Percentiles rank a stretch among this genome's conserved stretches.
These are phyloP conservation scores for Picea sitchensis DNA, from an alignment of 75 land plant genomes.

Conservation along the genomic window DNA sequence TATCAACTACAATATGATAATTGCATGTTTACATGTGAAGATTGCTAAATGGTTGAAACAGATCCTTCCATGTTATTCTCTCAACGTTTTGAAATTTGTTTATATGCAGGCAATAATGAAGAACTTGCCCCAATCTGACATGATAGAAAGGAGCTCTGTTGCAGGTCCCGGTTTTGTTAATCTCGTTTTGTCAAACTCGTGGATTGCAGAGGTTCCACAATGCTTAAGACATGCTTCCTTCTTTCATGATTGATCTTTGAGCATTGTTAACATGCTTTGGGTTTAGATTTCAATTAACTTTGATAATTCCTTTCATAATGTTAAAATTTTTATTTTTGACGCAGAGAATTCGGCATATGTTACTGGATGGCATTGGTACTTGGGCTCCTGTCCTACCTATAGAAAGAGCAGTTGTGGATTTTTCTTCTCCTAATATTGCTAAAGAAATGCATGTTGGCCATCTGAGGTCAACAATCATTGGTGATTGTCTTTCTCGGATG, in stretches of 20 bases:
- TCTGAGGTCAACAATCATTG: conserved; percentile 94
- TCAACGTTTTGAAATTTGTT: not conserved
- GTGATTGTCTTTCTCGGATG: conserved; percentile 81
- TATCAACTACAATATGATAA: not conserved
- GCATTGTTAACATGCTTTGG: not conserved
- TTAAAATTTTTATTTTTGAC: not conserved
- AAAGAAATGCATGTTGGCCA: conserved; percentile 99
- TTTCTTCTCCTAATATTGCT: conserved; percentile 97
- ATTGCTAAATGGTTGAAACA: not conserved
- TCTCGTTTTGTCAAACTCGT: conserved; percentile 53
- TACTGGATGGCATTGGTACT: conserved; percentile 57
- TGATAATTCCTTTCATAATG: not conserved
- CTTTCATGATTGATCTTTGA: not conserved
- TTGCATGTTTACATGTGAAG: not conserved
- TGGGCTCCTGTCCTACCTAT: conserved; percentile 86
- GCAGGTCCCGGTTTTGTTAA: conserved; percentile 97
- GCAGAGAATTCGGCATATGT: conserved; percentile 80
- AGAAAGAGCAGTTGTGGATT: conserved; percentile 83
- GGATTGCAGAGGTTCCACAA: conserved; percentile 73
- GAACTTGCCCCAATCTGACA: conserved; percentile 66
- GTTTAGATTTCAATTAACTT: not conserved
- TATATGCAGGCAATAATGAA: conserved; percentile 61
- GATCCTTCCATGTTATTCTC: not conserved
- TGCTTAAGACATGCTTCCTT: not conserved
- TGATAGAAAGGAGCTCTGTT: conserved; percentile 67